These are phyloP conservation scores for Beauveria rudraprayagi DNA, from an alignment of 2,329 filamentous ascomycete species.

Conservation along the genomic window DNA sequence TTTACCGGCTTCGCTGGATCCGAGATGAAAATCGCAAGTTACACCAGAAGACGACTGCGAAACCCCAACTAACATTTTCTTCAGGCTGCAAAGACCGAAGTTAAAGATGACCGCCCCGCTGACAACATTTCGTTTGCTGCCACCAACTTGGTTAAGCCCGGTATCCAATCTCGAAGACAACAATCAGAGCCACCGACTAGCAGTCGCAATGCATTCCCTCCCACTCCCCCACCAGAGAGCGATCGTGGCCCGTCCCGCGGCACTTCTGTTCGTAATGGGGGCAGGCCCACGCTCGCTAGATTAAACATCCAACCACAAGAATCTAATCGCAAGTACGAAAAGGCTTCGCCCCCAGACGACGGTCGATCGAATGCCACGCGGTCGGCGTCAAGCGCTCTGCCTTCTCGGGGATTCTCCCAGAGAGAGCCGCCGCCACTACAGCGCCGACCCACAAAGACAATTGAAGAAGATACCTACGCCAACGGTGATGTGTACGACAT, in stretches of 20 bases:
- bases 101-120: constrained; percentile 70
- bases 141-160: constrained; percentile 84
- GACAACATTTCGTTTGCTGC: constrained; percentile 89
- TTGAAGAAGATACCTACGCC: constrained; percentile 54
- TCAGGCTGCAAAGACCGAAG: constrained; percentile 42
- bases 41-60: not conserved
- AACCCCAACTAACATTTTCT: not conserved
- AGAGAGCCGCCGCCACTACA: constrained; percentile 26
- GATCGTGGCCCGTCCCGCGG: constrained; percentile 56
- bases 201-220: constrained; percentile 78
- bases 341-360: constrained; percentile 39
- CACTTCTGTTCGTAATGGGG: constrained; percentile 53
- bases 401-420: constrained; percentile 36
- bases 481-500: constrained; percentile 61
- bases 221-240: constrained; percentile 93
- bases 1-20: constrained; percentile 76
- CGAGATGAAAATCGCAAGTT: constrained; percentile 64
- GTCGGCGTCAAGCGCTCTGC: constrained; percentile 36
- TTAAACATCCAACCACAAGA: constrained; percentile 53
- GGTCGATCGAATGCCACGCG: constrained; percentile 29
- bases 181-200: constrained; percentile 75
- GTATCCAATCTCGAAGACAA: constrained; percentile 69
- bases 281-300: constrained; percentile 53
- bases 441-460: constrained; percentile 22
- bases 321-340: constrained; percentile 47